Conservation (phyloP, 345 rosid species). For the Jatropha curcas region DNA sequence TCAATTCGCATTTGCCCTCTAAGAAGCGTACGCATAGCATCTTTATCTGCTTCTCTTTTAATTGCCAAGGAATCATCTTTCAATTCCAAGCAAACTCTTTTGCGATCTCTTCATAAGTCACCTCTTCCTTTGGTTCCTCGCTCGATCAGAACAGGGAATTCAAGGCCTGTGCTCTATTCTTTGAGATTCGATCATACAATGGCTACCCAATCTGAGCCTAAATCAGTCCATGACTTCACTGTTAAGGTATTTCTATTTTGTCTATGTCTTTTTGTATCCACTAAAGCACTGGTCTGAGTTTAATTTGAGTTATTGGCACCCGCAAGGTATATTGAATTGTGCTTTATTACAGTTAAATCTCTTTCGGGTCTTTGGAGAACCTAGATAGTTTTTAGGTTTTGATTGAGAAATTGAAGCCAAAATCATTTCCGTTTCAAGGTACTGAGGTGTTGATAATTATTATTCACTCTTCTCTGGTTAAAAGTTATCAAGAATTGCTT, state of each 20-base stretch:
- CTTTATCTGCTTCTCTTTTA: conserved; percentile 30
- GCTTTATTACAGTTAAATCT: neutral
- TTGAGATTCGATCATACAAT: conserved; percentile 50
- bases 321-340: no score
- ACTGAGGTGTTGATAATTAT: neutral
- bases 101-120: conserved; percentile 15
- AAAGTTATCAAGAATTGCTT: neutral
- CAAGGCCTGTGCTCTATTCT: conserved; percentile 22
- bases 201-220: conserved; percentile 59
- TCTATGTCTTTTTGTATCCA: neutral
- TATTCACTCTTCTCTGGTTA: neutral
- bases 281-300: neutral
- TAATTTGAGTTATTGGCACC: neutral
- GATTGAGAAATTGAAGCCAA: neutral
- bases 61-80: conserved; percentile 19
- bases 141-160: conserved; percentile 23
- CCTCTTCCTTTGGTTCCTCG: conserved; percentile 26
- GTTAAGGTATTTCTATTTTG: conserved; percentile 54
- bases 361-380: neutral
- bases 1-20: conserved; percentile 13
- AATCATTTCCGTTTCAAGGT: neutral
- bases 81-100: conserved; percentile 26
- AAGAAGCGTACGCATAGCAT: neutral
- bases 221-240: conserved; percentile 72
- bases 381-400: neutral